phyloP scores from a whole-genome alignment of 805 yeast species.

The Nakazawaea molendinolei region DNA sequence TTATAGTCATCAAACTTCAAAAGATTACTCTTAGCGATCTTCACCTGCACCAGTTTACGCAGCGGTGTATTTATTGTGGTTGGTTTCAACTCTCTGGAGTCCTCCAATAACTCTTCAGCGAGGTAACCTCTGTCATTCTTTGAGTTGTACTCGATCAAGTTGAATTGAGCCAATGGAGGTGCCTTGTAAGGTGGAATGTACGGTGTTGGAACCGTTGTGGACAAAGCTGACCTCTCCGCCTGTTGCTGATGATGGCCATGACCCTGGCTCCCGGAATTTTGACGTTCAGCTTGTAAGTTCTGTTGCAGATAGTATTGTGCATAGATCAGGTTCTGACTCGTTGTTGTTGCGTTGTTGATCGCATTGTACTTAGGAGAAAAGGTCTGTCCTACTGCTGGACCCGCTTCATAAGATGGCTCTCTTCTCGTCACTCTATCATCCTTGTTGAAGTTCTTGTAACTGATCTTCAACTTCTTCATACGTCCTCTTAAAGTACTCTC shows the following conservation, averaged over 20 bases:
- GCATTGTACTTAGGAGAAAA: not conserved
- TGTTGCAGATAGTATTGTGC: constrained; percentile 8
- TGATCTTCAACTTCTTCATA: constrained; percentile 9
- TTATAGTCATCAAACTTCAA: constrained; percentile 6
- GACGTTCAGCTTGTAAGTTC: not conserved
- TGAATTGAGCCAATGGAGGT: constrained; percentile 6
- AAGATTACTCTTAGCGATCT: constrained; percentile 2
- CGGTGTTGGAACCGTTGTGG: constrained; percentile 3
- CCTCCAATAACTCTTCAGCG: not conserved
- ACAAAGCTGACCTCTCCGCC: not conserved
- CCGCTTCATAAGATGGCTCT: not conserved
- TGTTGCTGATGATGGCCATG: constrained; percentile 1
- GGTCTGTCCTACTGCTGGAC: constrained; percentile 2
- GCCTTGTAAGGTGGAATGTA: constrained; percentile 6
- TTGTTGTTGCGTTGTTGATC: not conserved
- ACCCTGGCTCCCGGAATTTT: too few relatives aligned
- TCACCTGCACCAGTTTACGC: constrained; percentile 5
- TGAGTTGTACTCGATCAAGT: constrained; percentile 4
- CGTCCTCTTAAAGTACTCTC: constrained; percentile 12
- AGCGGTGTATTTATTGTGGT: constrained; percentile 4
- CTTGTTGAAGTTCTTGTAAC: constrained; percentile 6
- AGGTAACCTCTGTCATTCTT: constrained; percentile 1
- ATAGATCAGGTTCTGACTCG: constrained; percentile 4
- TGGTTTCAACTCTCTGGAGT: constrained; percentile 5
- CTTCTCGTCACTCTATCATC: constrained; percentile 1